Conservation (phyloP, 129 eudicot genomes). For the Heracleum sosnowskyi region DNA sequence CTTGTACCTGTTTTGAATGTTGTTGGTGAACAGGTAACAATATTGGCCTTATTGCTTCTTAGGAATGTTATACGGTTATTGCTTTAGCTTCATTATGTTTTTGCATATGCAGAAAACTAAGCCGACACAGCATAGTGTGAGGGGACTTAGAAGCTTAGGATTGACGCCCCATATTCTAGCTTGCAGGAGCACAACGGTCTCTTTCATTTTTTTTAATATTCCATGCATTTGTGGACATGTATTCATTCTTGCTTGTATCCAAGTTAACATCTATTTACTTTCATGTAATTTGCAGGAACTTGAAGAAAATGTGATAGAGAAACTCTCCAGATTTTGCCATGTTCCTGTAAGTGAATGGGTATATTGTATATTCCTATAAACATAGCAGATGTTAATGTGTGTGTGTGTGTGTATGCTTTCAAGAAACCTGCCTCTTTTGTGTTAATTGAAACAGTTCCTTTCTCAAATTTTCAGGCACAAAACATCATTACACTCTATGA, state of each 20-base stretch:
- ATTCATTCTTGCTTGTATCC: background rate
- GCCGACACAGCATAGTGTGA: conserved; percentile 95
- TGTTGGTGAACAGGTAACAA: conserved; percentile 89
- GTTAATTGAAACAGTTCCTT: background rate
- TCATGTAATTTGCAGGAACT: conserved; percentile 48
- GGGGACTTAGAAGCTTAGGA: conserved; percentile 87
- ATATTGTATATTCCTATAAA: background rate
- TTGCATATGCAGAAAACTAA: conserved; percentile 72
- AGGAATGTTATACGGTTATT: background rate
- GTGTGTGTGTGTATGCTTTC: background rate
- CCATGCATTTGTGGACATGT: background rate
- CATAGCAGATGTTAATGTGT: background rate
- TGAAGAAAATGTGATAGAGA: conserved; percentile 70
- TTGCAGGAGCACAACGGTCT: conserved; percentile 89
- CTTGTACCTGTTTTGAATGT: conserved; percentile 89
- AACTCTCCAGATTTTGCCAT: conserved; percentile 93
- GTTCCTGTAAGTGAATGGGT: conserved; percentile 62
- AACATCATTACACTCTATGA: conserved; percentile 74
- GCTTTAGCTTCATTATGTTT: conserved; percentile 1
- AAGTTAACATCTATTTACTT: background rate
- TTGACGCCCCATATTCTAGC: conserved; percentile 71
- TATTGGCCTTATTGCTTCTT: background rate
- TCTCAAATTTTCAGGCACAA: conserved; percentile 36
- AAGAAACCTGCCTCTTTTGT: background rate
- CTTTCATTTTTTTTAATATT: conserved; percentile 6